Conservation (phyloP, 2,329 filamentous ascomycete genomes). For the Fusarium begoniae region DNA sequence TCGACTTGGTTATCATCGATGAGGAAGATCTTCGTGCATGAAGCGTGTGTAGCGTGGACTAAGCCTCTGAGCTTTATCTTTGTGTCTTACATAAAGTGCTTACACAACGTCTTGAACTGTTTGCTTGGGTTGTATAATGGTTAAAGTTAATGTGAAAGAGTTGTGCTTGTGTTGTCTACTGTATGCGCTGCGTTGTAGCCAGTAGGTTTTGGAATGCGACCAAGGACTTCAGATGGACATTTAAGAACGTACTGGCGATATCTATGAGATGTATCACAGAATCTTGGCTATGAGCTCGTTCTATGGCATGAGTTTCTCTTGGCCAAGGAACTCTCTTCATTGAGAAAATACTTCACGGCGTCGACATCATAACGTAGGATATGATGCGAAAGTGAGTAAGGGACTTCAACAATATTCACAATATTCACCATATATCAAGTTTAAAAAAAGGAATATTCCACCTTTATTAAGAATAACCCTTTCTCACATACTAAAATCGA, state of each 20-base stretch:
- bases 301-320: not conserved
- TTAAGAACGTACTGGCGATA: not conserved
- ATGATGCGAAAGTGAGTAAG: no score
- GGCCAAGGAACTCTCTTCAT: no score
- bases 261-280: not conserved
- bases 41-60: slow-evolving; percentile 2
- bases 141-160: not conserved
- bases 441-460: slow-evolving; percentile 40
- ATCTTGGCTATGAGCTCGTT: not conserved
- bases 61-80: not conserved
- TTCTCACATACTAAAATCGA: slow-evolving; percentile 33
- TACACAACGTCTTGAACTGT: not conserved
- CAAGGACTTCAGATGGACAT: not conserved
- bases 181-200: not conserved
- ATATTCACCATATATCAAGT: not conserved
- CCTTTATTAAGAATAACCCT: slow-evolving; percentile 45
- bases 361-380: not conserved
- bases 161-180: not conserved
- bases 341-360: not conserved
- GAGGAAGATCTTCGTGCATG: slow-evolving; percentile 1
- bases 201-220: not conserved
- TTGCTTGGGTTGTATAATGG: not conserved
- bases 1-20: not conserved
- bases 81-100: not conserved
- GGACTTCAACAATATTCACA: not conserved